Evolutionary conservation across 73 alveolate genomes (phyloP).

Genomic region (Symbiodinium natans): DNA sequence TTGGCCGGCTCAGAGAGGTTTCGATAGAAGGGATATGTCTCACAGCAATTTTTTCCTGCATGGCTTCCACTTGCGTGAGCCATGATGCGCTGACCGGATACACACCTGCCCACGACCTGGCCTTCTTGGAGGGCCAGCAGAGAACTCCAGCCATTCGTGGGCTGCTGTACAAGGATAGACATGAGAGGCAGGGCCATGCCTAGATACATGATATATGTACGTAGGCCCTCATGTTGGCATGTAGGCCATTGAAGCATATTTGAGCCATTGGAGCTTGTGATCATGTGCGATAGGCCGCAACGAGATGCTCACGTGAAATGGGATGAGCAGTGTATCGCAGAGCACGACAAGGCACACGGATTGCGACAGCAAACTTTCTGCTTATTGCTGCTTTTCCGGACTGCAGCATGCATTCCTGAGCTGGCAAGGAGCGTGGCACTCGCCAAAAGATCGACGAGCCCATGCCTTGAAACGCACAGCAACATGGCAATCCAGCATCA

Average conservation of each 20-base stretch:
- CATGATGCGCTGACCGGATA: conserved; percentile 18
- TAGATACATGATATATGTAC: too few species aligned
- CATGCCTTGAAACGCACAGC: not conserved
- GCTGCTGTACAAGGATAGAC: conserved; percentile 20
- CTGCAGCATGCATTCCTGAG: not conserved
- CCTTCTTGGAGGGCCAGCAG: not conserved
- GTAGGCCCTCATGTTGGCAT: too few species aligned
- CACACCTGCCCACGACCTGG: conserved; percentile 10
- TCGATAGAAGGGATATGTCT: not conserved
- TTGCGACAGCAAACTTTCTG: not conserved
- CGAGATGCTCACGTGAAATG: conserved; percentile 29
- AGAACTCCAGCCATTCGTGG: conserved; percentile 10
- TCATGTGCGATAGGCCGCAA: not conserved
- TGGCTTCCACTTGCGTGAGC: conserved; percentile 20
- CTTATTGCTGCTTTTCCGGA: not conserved
- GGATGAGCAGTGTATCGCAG: conserved; percentile 91
- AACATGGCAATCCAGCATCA: too few species aligned
- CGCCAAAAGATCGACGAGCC: conserved; percentile 89
- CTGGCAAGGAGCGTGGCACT: conserved; percentile 80
- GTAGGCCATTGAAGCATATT: not conserved
- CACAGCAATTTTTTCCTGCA: not conserved
- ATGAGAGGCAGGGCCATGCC: not conserved
- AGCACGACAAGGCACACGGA: conserved; percentile 51
- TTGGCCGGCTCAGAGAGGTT: not conserved
- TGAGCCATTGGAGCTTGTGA: not conserved